Base-by-base conservation (phyloP, 164 flowering plant genomes). In the Cinnamomum chago region DNA sequence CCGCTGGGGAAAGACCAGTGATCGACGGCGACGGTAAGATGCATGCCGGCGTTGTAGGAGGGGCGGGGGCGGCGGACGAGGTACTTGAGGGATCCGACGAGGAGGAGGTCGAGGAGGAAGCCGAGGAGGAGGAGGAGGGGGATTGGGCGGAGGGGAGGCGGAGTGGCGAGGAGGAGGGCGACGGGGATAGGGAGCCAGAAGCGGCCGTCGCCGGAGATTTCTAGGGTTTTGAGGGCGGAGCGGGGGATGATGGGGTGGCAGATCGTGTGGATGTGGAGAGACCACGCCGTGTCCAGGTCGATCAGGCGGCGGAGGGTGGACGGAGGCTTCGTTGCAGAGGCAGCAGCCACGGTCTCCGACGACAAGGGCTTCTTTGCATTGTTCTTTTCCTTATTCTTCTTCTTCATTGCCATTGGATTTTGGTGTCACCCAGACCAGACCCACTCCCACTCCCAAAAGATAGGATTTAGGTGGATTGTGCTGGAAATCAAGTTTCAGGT, bases 1-100 rank as follows among this genome's bases (percentile, higher is more conserved):
- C 99, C 98, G 64, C 93, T 87, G 18, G 98, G 98, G 79, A 92
- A 94, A 24, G 94, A 94, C 91, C 88, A 94, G 78, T 90, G 91
- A 75, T 94, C 98, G 22, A 84, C 88, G 72, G 90, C 77, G 65
- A 92, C 90, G 30, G 82, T 78, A 70, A 90, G 77, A 68, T 76
- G 76, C 92, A 89, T 92, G 75, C 83, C 81, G 67, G 84, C 82
- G 76, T 90, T 90, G 86, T 92, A 90, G 64, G 81, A 82, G 17
- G 98, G 98, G 40, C 97, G 90, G 9, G 94, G 84, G 10, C 98
- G 86, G 58, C 88, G 86, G 79, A 90, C 75, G 70, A 81, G 50
- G 55, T 64, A 76, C 74, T 94, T 92, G 83, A 83, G 68, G 50
- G 80, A 73, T 62, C 94, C 94, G 72, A 90, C 82, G 50, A 87